Evolutionary conservation across 768 basidiomycete genomes (phyloP).

Genomic region (Amanita exitialis): DNA sequence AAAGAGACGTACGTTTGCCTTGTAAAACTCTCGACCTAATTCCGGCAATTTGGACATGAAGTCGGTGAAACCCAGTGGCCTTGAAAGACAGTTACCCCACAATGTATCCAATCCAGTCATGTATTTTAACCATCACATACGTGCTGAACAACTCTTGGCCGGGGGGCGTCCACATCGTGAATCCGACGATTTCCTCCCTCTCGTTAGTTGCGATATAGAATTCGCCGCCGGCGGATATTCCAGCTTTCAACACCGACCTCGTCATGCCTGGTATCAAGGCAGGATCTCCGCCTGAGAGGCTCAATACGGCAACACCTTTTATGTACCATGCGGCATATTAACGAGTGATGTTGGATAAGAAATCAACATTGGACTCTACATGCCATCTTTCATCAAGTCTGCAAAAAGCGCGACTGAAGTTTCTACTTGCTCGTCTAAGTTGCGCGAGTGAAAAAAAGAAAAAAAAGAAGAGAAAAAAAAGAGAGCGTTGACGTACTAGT

Average conservation of each 20-base stretch:
- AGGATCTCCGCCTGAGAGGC: constrained; percentile 17
- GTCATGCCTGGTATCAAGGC: constrained; percentile 15
- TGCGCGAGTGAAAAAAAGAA: neutral
- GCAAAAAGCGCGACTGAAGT: constrained; percentile 12
- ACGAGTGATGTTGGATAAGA: neutral
- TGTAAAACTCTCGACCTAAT: constrained; percentile 16
- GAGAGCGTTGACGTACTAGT: constrained; percentile 10
- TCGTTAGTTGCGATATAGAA: constrained; percentile 18
- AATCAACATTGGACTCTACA: neutral
- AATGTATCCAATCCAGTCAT: neutral
- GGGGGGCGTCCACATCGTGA: constrained; percentile 22
- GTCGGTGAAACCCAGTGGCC: constrained; percentile 17
- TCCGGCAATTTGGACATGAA: constrained; percentile 16
- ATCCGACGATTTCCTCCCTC: constrained; percentile 15
- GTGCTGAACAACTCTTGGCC: constrained; percentile 21
- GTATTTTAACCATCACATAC: constrained; percentile 12
- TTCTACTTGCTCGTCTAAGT: constrained; percentile 12
- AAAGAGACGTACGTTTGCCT: constrained; percentile 13
- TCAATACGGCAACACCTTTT: constrained; percentile 16
- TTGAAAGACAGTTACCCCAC: neutral
- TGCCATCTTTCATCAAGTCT: constrained; percentile 15
- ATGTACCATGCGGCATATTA: neutral
- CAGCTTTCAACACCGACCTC: constrained; percentile 11
- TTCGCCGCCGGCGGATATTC: constrained; percentile 17
- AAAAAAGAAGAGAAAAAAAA: too few species aligned